Evolutionary conservation across 805 yeast species (phyloP).

Genomic region (Tetrapisispora nanseiensis): DNA sequence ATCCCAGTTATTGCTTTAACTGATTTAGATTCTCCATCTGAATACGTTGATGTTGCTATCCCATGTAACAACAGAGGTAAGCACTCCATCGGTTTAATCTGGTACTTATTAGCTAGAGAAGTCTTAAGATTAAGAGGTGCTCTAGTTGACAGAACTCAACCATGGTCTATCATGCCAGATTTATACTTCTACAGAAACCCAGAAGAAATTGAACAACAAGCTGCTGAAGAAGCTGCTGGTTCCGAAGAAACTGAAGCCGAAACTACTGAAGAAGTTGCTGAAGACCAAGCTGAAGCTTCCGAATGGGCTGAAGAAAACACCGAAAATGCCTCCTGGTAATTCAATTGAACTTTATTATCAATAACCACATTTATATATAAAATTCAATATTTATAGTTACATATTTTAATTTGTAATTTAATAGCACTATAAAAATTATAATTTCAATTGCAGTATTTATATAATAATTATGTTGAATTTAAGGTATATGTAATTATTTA

Average conservation of each 20-base stretch:
- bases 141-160: conserved; percentile 89
- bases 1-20: conserved; percentile 98
- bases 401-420: conserved; percentile 10
- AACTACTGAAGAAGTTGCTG: conserved; percentile 72
- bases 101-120: conserved; percentile 99
- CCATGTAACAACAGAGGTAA: conserved; percentile 99
- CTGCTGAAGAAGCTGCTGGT: conserved; percentile 60
- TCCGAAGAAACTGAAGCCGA: conserved; percentile 50
- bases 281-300: conserved; percentile 54
- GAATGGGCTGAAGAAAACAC: conserved; percentile 48
- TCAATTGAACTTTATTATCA: conserved; percentile 8
- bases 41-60: conserved; percentile 98
- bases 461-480: background rate
- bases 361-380: conserved; percentile 1
- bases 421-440: conserved; percentile 5
- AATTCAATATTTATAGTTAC: conserved; percentile 5
- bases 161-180: conserved; percentile 99
- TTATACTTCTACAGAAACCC: conserved; percentile 99
- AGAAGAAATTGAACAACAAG: conserved; percentile 86
- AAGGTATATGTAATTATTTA: no score
- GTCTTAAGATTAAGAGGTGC: conserved; percentile 98
- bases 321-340: conserved; percentile 28
- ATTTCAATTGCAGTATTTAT: background rate
- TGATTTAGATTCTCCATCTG: conserved; percentile 98
- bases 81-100: conserved; percentile 98